phyloP scores from a whole-genome alignment of 768 basidiomycete genomes.

The Leccinum subtestaceum region DNA sequence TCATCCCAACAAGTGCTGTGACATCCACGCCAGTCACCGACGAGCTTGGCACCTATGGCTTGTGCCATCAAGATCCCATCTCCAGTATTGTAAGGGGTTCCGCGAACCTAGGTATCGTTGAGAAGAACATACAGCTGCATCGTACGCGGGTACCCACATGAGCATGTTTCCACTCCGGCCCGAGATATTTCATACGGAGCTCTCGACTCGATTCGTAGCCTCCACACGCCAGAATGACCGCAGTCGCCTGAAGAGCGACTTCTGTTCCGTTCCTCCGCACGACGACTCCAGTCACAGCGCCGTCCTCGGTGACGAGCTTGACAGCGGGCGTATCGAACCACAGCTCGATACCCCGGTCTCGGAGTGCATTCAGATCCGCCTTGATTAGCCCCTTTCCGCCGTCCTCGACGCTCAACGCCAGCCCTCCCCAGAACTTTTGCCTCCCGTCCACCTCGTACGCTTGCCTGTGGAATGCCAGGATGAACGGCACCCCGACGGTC shows the following conservation, averaged over 20 bases:
- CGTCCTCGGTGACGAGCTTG: constrained; percentile 32
- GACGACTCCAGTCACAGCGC: constrained; percentile 44
- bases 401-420: constrained; percentile 58
- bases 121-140: background rate
- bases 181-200: constrained; percentile 53
- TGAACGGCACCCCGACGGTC: constrained; percentile 50
- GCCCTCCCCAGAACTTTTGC: constrained; percentile 70
- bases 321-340: constrained; percentile 56
- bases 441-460: constrained; percentile 63
- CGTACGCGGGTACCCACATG: constrained; percentile 36
- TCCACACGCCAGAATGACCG: constrained; percentile 62
- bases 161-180: constrained; percentile 56
- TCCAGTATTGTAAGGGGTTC: constrained; percentile 70
- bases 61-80: constrained; percentile 58
- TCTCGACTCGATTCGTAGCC: constrained; percentile 61
- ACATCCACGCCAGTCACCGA: constrained; percentile 40
- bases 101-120: constrained; percentile 47
- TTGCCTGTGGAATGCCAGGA: constrained; percentile 60
- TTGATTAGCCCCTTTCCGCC: constrained; percentile 68
- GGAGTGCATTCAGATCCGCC: constrained; percentile 50
- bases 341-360: constrained; percentile 47
- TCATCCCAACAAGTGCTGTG: constrained; percentile 75
- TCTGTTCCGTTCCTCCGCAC: constrained; percentile 39
- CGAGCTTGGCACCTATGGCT: constrained; percentile 49
- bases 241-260: constrained; percentile 37